Evolutionary conservation across 208 protist species (phyloP).

Genomic region (Crithidia expoeki): DNA sequence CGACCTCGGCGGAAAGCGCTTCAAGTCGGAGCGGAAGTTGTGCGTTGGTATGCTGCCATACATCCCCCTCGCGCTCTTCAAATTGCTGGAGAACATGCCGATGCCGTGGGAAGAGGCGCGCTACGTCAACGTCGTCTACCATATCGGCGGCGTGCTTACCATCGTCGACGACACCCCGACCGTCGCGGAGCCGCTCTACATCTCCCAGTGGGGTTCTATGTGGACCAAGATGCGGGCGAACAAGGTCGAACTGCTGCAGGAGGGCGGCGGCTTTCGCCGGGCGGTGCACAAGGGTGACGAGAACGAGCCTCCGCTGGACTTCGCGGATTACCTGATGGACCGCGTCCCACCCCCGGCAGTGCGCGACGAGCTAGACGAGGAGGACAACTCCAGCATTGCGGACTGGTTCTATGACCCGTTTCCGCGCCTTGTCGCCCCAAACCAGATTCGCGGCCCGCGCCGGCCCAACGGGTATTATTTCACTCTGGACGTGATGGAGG

Average conservation of each 20-base stretch:
- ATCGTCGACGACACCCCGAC: constrained; percentile 99
- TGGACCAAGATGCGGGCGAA: constrained; percentile 99
- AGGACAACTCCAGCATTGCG: constrained; percentile 97
- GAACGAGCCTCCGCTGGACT: constrained; percentile 99
- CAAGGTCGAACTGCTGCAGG: constrained; percentile 93
- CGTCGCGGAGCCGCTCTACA: constrained; percentile 99
- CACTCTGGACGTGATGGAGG: constrained; percentile 80
- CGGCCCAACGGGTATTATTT: constrained; percentile 94
- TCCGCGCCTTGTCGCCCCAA: constrained; percentile 94
- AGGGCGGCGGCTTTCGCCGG: constrained; percentile 85
- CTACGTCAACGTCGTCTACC: constrained; percentile 99
- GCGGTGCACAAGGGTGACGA: constrained; percentile 99
- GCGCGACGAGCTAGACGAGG: constrained; percentile 97
- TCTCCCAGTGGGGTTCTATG: constrained; percentile 99
- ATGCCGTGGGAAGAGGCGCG: constrained; percentile 98
- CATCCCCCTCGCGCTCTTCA: constrained; percentile 99
- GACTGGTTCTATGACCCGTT: constrained; percentile 99
- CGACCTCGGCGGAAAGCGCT: constrained; percentile 98
- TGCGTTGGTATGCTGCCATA: constrained; percentile 99
- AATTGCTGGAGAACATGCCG: constrained; percentile 99
- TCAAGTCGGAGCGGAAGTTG: constrained; percentile 99
- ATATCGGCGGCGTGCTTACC: constrained; percentile 99
- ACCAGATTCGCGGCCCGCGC: constrained; percentile 82
- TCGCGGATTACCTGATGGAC: constrained; percentile 98
- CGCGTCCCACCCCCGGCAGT: constrained; percentile 96